Evolutionary conservation across 495 filamentous ascomycete genomes (phyloP), one percentile per base, ranked within the genome.

Genomic region (Podospora didyma): DNA sequence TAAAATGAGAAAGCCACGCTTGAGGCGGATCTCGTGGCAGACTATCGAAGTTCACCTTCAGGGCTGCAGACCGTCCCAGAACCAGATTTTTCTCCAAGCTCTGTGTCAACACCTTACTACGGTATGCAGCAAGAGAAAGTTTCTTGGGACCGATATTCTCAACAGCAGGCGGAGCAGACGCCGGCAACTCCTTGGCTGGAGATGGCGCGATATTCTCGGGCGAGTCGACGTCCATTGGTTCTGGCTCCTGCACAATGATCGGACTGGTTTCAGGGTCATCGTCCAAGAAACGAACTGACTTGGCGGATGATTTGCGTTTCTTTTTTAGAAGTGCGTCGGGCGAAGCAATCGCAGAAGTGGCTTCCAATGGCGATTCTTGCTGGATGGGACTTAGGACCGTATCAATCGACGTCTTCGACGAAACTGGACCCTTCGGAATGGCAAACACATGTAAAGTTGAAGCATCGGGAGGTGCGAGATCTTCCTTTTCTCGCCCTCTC

Each of bases 281-380:
- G 49, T 51, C 66, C 34, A 62, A 50, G 57, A 75, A 76, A 34
- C 70, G 71, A 41, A 77, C 75, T 39, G 72, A 71, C 26, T 31
- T 31, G 26, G 26, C 26, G 9, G 26, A 31, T n/a, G n/a, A n/a
- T 39, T 76, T 77, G 17, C 62, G 69, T 28, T 64, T 60, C 59
- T 70, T 69, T 35, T 45, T 55, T 16, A 49, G 14, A 12, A 37
- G 49, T 26, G 7, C 50, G 7, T 44, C 35, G 31, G 12, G 22
- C 24, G 47, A 23, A 10, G 19, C 24, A 1, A 31, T 31, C 34
- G 22, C 47, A 31, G 37, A 35, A 11, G 1, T 45, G 0, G 16
- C 3, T 45, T 53, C 51, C 39, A 11, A 3, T 41, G 44, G 44
- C n/a, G 45, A 39, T 14, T 37, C 10, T 35, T 39, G 12, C 11